phyloP scores from a whole-genome alignment of 495 filamentous ascomycete species.

The Tuber magnatum region DNA sequence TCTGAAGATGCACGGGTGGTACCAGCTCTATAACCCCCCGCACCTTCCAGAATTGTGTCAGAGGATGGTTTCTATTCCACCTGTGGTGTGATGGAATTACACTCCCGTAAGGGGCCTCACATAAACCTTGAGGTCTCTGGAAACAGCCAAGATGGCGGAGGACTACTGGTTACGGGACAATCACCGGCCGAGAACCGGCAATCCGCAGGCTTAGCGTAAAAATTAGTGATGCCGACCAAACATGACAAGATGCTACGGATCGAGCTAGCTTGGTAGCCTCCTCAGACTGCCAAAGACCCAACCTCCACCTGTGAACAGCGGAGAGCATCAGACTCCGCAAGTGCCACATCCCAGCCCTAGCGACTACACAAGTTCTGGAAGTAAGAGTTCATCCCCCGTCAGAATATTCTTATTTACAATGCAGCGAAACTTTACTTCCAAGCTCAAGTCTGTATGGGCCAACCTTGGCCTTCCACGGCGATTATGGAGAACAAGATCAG shows the following conservation, averaged over 20 bases:
- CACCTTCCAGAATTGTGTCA: background rate
- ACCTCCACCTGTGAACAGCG: background rate
- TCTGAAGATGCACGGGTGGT: background rate
- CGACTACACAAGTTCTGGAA: background rate
- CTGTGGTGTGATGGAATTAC: background rate
- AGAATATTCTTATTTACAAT: background rate
- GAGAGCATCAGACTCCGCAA: background rate
- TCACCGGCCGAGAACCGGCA: background rate
- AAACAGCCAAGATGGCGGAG: background rate
- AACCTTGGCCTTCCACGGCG: background rate
- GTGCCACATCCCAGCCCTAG: background rate
- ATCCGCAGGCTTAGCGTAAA: background rate
- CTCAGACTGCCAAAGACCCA: background rate
- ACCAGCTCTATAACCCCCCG: too few relatives aligned
- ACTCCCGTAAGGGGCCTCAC: background rate
- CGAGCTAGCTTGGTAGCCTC: background rate
- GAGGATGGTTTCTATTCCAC: background rate
- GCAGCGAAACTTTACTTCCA: background rate
- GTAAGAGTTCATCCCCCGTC: background rate
- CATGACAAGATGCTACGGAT: background rate
- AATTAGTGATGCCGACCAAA: background rate
- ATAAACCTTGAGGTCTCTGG: background rate
- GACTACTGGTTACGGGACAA: background rate
- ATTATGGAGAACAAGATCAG: background rate
- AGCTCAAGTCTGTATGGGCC: background rate